Evolutionary conservation across 2,329 filamentous ascomycete genomes (phyloP), one percentile per base, ranked within the genome.

Genomic region (Hymenoscyphus scutula): DNA sequence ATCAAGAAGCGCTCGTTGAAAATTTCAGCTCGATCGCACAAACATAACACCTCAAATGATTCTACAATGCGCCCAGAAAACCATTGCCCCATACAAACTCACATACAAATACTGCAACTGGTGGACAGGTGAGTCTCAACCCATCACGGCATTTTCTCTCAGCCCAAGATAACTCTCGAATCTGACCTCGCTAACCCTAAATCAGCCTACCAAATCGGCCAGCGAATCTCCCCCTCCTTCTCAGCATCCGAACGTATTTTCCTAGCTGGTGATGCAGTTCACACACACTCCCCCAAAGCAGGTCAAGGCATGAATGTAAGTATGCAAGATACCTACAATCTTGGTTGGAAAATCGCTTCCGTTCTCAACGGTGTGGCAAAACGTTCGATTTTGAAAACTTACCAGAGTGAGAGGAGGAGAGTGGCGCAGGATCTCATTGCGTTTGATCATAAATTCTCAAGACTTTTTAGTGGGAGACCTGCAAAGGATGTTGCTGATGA

Each of bases 371-470:
- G 64, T 6, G 56, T 29, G 2, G 59, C 83, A 80, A 6, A 76
- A 83, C 29, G 73, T 88, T 29, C 79, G 1, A 77, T 80, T 51
- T 77, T 90, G 0, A 77, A 82, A 61, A 88, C 83, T 56, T 90
- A 89, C 70, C 82, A 88, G 67, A 74, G 79, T 8, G 87, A 90
- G 73, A 80, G 87, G 76, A 79, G 82, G 3, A 77, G 75, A 2
- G 82, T 91, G 1, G 89, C 89, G 0, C 79, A 87, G 64, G 82
- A 88, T 45, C 81, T 91, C 0, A 91, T 92, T 65, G 78, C 80
- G 1, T 87, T 88, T 64, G 85, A 88, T 68, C 81, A 83, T 63
- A 78, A 77, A 64, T 83, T 85, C 67, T 81, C 82, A 15, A 81
- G 82, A 65, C 77, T 83, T 67, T 83, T 85, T 69, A 82, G 85